Conservation (phyloP, 306 rosid species). For the Dalbergia oliveri region DNA sequence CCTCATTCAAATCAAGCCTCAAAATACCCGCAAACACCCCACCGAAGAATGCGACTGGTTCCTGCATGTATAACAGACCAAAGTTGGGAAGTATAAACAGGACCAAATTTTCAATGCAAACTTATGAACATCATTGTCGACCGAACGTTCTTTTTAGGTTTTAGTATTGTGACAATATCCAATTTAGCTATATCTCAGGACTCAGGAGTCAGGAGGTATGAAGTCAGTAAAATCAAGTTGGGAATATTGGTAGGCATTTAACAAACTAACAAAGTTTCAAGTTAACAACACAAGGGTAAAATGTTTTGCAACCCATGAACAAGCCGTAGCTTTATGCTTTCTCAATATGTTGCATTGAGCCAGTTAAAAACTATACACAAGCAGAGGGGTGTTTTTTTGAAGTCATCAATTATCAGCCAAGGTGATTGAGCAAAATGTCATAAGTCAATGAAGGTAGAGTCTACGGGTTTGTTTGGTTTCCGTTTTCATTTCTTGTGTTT, state of each 20-base stretch:
- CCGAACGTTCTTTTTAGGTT: constrained; percentile 15
- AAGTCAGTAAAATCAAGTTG: constrained; percentile 3
- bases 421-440: not conserved
- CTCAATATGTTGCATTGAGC: constrained; percentile 18
- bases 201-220: not conserved
- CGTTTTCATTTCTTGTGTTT: too few relatives aligned
- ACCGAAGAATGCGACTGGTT: constrained; percentile 92
- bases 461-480: not conserved
- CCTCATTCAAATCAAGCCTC: constrained; percentile 90
- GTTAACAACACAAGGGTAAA: constrained; percentile 9
- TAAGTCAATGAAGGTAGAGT: not conserved
- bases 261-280: constrained; percentile 31
- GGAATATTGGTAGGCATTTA: constrained; percentile 6
- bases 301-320: constrained; percentile 9
- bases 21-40: constrained; percentile 89
- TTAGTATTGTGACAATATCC: constrained; percentile 24
- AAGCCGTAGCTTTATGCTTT: constrained; percentile 2
- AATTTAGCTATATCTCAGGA: not conserved
- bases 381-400: not conserved
- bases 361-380: not conserved
- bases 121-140: not conserved
- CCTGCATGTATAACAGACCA: constrained; percentile 55
- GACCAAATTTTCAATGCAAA: not conserved
- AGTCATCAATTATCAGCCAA: too few relatives aligned
- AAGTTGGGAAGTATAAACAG: constrained; percentile 34